phyloP scores from a whole-genome alignment of 148 eudicot genomes.

The Pharnaceum exiguum region DNA sequence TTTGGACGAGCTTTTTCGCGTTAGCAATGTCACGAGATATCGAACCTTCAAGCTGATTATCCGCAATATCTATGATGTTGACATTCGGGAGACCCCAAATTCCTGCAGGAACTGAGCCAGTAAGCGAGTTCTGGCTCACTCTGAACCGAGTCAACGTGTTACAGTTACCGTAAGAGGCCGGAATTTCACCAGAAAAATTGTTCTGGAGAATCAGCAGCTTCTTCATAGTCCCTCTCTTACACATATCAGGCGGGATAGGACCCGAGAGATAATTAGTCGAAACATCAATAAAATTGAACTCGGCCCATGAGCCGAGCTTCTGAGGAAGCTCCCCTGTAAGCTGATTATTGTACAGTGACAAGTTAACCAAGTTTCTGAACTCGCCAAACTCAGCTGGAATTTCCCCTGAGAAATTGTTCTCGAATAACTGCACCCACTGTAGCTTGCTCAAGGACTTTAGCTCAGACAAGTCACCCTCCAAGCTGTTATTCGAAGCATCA shows the following conservation, averaged over 20 bases:
- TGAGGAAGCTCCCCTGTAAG: conserved; percentile 72
- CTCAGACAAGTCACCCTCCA: conserved; percentile 63
- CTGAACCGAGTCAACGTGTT: conserved; percentile 63
- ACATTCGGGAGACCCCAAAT: conserved; percentile 75
- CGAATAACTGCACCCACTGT: conserved; percentile 46
- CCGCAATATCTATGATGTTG: conserved; percentile 51
- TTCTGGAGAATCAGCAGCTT: conserved; percentile 64
- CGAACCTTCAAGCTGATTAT: conserved; percentile 55
- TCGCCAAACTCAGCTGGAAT: conserved; percentile 78
- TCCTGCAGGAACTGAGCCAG: conserved; percentile 68
- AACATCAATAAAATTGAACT: conserved; percentile 70
- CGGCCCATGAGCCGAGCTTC: conserved; percentile 70
- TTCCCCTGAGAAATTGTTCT: conserved; percentile 59
- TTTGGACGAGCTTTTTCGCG: conserved; percentile 41
- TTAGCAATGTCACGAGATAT: conserved; percentile 45
- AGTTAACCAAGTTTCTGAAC: conserved; percentile 45
- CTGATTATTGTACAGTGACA: conserved; percentile 61
- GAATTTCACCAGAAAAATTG: conserved; percentile 63
- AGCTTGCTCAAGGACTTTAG: conserved; percentile 37
- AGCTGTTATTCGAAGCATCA: conserved; percentile 57
- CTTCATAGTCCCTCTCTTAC: conserved; percentile 59
- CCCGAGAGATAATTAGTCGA: conserved; percentile 72
- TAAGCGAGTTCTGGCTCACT: conserved; percentile 63
- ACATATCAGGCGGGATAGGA: conserved; percentile 81
- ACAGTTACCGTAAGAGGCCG: conserved; percentile 55